Evolutionary conservation across 345 rosid genomes (phyloP), one percentile per base, ranked within the genome.

Genomic region (Acer campestre): DNA sequence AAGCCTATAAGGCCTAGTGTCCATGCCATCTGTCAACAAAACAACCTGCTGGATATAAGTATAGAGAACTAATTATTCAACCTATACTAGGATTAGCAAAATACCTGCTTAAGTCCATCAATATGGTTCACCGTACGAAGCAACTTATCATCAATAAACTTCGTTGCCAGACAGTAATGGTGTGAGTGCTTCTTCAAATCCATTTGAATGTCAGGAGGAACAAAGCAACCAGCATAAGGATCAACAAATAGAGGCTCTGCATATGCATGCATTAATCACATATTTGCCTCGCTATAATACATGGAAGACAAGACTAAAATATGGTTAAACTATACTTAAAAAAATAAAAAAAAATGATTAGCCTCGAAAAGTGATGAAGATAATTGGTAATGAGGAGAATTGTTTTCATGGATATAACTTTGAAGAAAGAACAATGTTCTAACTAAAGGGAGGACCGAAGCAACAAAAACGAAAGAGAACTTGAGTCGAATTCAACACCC

Each of bases 21-120:
- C 98, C 98, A 93, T 91, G 10, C 99, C 99, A 85, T 95, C 96
- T 16, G 96, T 86, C 74, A 95, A 83, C 80, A 95, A 77, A 75
- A 95, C 97, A 86, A 93, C 94, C 99, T 93, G 89, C 85, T 87
- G 12, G 25, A 75, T 22, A 62, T 44, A 49, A 77, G 69, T 70
- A 70, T 12, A 78, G 68, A 66, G 20, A 75, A 73, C 16, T 59
- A 51, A 27, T 35, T 64, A 74, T 75, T 61, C 27, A 59, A 51
- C 61, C 64, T 55, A 31, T n/a, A 61, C 5, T 46, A 48, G 4
- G 46, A 27, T 17, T 72, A 11, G 12, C 18, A 42, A 72, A 78
- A 68, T 44, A 95, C 98, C 94, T 95, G 99, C 85, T 90, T 95
- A 65, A 88, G 82, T 48, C 93, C 97, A 80, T 93, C 97, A 38